phyloP scores from a whole-genome alignment of 495 filamentous ascomycete species.

The Endocarpon pusillum region DNA sequence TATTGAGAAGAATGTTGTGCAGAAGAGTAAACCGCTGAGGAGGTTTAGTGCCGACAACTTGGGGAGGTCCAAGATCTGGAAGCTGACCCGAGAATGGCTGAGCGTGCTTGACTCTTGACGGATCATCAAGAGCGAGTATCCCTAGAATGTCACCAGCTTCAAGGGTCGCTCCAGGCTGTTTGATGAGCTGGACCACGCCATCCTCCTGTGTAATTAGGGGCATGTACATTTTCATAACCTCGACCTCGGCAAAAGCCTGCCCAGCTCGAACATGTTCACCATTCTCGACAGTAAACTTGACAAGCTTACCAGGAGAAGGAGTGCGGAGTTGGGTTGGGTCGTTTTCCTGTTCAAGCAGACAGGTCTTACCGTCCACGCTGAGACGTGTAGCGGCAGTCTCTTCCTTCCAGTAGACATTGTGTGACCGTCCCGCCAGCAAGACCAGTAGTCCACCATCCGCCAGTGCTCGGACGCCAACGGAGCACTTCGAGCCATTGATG shows the following conservation, averaged over 20 bases:
- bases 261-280: conserved; percentile 88
- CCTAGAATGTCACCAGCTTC: conserved; percentile 98
- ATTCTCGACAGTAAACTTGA: conserved; percentile 95
- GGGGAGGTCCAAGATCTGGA: conserved; percentile 69
- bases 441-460: conserved; percentile 91
- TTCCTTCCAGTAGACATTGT: conserved; percentile 99
- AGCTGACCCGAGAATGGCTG: conserved; percentile 91
- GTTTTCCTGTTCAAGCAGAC: conserved; percentile 95
- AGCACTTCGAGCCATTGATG: conserved; percentile 96
- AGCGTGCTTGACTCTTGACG: conserved; percentile 88
- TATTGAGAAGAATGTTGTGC: conserved; percentile 67
- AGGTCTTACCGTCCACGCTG: conserved; percentile 95
- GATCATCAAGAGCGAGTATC: conserved; percentile 91
- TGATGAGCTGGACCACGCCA: conserved; percentile 93
- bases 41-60: conserved; percentile 79
- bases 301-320: conserved; percentile 91
- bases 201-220: conserved; percentile 93
- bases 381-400: conserved; percentile 89
- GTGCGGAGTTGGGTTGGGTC: conserved; percentile 94
- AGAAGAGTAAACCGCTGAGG: conserved; percentile 70
- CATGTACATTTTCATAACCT: conserved; percentile 99
- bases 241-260: conserved; percentile 90
- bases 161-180: conserved; percentile 95
- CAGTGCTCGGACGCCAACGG: conserved; percentile 79
- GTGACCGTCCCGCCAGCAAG: conserved; percentile 73